These are phyloP conservation scores for Pyrenochaeta sp. DNA, from an alignment of 2,329 filamentous ascomycete genomes.

Conservation along the genomic window DNA sequence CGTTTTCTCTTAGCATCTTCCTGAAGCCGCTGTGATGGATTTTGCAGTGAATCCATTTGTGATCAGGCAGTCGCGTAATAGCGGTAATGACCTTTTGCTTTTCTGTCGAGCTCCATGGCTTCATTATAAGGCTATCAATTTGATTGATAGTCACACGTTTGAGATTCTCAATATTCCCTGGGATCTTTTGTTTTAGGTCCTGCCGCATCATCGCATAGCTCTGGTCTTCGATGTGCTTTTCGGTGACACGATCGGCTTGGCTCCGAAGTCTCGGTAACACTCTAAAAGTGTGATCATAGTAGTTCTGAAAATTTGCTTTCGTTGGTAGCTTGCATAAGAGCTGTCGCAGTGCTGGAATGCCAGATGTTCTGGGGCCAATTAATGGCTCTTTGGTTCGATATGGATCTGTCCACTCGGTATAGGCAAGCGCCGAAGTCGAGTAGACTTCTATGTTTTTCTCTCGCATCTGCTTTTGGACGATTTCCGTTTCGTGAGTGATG, in stretches of 20 bases:
- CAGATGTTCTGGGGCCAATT: constrained; percentile 1
- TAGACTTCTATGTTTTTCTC: constrained; percentile 8
- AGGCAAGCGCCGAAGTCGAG: constrained; percentile 3
- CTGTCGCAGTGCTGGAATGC: constrained; percentile 6
- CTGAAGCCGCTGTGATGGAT: constrained; percentile 6
- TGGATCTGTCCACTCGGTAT: not conserved
- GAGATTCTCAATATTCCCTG: not conserved
- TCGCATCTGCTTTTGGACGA: constrained; percentile 1
- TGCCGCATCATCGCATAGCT: constrained; percentile 12
- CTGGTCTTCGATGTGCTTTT: constrained; percentile 10
- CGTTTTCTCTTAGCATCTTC: constrained; percentile 20
- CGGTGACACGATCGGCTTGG: not conserved
- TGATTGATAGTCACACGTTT: not conserved
- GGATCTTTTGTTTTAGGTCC: not conserved
- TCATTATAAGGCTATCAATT: not conserved
- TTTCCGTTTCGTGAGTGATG: constrained; percentile 7
- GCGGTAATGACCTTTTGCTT: not conserved
- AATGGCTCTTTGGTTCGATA: not conserved
- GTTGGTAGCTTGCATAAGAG: constrained; percentile 11
- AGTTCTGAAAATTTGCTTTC: constrained; percentile 6
- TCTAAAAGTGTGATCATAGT: constrained; percentile 11
- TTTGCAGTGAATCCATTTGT: constrained; percentile 1
- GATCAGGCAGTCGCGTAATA: not conserved
- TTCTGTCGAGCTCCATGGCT: not conserved
- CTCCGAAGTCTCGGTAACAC: constrained; percentile 4